A percentile compares a stretch with the other conserved stretches of the same genome.
These are phyloP conservation scores for Calonectria hawksworthii DNA, from an alignment of 2,329 filamentous ascomycete genomes.

Conservation along the genomic window DNA sequence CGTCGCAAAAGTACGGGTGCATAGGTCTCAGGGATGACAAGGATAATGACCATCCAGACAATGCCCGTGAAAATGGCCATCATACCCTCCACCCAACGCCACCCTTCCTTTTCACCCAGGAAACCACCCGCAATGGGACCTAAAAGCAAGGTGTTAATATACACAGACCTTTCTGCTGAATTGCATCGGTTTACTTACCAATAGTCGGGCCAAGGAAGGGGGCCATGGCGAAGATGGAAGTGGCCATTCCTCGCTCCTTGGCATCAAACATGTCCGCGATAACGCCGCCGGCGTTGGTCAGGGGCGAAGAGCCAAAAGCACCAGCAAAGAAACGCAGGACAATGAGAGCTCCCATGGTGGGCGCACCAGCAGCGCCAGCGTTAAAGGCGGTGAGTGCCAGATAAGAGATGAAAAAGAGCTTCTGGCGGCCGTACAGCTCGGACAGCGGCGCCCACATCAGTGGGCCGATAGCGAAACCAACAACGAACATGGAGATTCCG, in stretches of 20 bases:
- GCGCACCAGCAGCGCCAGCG: constrained; percentile 68
- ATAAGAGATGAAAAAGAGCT: constrained; percentile 72
- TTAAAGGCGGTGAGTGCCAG: constrained; percentile 72
- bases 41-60: constrained; percentile 66
- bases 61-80: constrained; percentile 72
- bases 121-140: constrained; percentile 75
- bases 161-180: no score
- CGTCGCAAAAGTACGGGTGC: constrained; percentile 68
- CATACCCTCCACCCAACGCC: constrained; percentile 76
- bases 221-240: constrained; percentile 72
- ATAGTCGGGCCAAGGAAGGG: constrained; percentile 74
- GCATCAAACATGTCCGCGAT: constrained; percentile 75
- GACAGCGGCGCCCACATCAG: constrained; percentile 76
- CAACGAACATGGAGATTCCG: constrained; percentile 74
- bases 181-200: constrained; percentile 48
- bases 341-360: constrained; percentile 71
- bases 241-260: constrained; percentile 68
- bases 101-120: constrained; percentile 70
- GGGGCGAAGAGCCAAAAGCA: constrained; percentile 71
- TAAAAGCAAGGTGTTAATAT: constrained; percentile 28
- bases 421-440: constrained; percentile 73
- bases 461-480: constrained; percentile 74
- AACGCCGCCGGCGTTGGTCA: constrained; percentile 74
- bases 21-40: constrained; percentile 73
- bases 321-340: constrained; percentile 79